Evolutionary conservation across 352 stramenopile species (phyloP).

Genomic region (Globisporangium recalcitrans): DNA sequence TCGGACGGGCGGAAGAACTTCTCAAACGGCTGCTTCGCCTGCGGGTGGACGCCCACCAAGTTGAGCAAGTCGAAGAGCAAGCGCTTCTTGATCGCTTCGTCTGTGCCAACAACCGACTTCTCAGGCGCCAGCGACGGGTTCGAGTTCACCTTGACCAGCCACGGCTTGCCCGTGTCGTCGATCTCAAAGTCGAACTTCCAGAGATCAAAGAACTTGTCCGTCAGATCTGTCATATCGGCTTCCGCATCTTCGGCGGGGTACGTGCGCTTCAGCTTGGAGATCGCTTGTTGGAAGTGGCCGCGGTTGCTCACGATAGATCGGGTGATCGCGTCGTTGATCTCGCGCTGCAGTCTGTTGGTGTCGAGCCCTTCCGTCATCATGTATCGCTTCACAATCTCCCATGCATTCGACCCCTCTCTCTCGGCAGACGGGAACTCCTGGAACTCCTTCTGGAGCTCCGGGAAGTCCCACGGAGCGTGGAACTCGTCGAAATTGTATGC

Average conservation of each 20-base stretch:
- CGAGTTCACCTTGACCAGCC: conserved; percentile 87
- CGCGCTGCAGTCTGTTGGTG: conserved; percentile 49
- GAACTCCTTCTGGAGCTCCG: conserved; percentile 54
- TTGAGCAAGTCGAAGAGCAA: conserved; percentile 65
- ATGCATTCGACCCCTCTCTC: conserved; percentile 57
- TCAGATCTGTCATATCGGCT: conserved; percentile 30
- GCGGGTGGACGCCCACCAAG: conserved; percentile 63
- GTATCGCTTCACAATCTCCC: conserved; percentile 60
- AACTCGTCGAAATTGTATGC: conserved; percentile 72
- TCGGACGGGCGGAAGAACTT: conserved; percentile 46
- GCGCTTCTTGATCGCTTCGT: conserved; percentile 62
- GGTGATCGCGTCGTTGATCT: conserved; percentile 62
- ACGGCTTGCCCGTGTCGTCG: conserved; percentile 91
- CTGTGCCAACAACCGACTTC: conserved; percentile 50
- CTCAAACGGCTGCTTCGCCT: conserved; percentile 51
- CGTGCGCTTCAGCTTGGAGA: conserved; percentile 41
- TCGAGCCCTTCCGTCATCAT: conserved; percentile 56
- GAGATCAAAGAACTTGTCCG: conserved; percentile 91
- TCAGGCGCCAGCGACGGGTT: conserved; percentile 56
- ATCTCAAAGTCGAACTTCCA: conserved; percentile 96
- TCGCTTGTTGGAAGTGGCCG: conserved; percentile 38
- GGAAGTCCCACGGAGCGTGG: conserved; percentile 68
- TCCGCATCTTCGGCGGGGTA: conserved; percentile 15
- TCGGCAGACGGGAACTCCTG: conserved; percentile 52
- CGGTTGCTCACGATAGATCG: conserved; percentile 59